These are phyloP conservation scores for Prunus campanulata DNA, from an alignment of 306 rosid genomes.

Conservation along the genomic window DNA sequence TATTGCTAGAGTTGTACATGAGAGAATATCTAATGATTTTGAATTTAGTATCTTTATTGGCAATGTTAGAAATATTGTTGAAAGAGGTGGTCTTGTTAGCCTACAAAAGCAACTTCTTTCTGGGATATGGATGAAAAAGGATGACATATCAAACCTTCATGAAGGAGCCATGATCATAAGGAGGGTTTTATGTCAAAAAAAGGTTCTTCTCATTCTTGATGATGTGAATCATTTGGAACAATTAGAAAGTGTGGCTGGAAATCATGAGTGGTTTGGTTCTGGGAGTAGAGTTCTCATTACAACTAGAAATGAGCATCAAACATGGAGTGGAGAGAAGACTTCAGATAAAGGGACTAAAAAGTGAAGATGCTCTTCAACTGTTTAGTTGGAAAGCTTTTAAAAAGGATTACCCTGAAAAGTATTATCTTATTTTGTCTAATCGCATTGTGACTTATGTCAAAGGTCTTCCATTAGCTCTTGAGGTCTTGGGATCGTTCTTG, in stretches of 20 bases:
- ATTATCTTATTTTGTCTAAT: background rate
- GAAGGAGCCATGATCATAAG: background rate
- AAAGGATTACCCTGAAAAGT: background rate
- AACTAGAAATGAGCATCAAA: background rate
- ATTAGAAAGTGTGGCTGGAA: background rate
- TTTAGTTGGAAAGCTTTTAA: background rate
- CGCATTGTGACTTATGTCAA: background rate
- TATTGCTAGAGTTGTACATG: background rate
- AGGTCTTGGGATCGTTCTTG: conserved; percentile 11
- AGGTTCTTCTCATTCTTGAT: conserved; percentile 3
- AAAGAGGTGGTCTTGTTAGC: background rate
- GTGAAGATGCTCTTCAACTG: background rate
- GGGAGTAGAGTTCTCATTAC: background rate
- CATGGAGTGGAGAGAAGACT: background rate
- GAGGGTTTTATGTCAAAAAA: background rate
- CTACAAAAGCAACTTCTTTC: background rate
- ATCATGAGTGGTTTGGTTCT: background rate
- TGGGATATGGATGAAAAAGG: background rate
- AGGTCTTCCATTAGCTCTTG: conserved; percentile 25
- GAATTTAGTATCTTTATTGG: background rate
- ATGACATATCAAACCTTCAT: background rate
- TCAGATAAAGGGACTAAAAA: background rate
- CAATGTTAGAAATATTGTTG: background rate
- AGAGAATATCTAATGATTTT: background rate
- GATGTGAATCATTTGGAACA: background rate